phyloP scores from a whole-genome alignment of 2,329 filamentous ascomycete genomes.

The Escovopsis weberi region DNA sequence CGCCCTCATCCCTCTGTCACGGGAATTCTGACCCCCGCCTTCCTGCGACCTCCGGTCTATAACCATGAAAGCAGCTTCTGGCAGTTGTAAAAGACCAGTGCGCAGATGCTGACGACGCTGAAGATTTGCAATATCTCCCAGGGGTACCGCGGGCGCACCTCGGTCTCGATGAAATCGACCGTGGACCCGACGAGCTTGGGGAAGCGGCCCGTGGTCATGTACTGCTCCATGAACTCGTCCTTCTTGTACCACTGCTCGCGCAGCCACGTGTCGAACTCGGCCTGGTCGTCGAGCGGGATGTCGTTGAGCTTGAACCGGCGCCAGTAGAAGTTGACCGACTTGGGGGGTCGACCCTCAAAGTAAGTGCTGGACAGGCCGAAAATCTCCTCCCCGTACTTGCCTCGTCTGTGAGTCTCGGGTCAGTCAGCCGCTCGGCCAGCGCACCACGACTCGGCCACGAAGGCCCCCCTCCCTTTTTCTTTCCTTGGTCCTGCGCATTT shows the following conservation, averaged over 20 bases:
- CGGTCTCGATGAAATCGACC: slow-evolving; percentile 39
- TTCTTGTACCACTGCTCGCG: slow-evolving; percentile 83
- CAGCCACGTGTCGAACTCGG: slow-evolving; percentile 74
- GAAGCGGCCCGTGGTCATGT: slow-evolving; percentile 62
- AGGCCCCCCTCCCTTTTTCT: too few species aligned
- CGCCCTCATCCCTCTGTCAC: not conserved
- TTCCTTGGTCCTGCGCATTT: too few species aligned
- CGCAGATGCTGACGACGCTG: slow-evolving; percentile 30
- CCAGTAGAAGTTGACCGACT: slow-evolving; percentile 96
- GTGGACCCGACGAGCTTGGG: slow-evolving; percentile 48
- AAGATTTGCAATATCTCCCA: slow-evolving; percentile 44
- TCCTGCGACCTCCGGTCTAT: slow-evolving; percentile 3
- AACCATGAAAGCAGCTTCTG: slow-evolving; percentile 13
- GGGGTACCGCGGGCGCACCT: slow-evolving; percentile 37
- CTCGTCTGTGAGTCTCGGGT: slow-evolving; percentile 36
- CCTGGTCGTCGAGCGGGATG: slow-evolving; percentile 63
- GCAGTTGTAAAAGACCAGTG: slow-evolving; percentile 26
- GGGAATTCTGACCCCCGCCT: not conserved
- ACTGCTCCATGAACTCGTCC: slow-evolving; percentile 76
- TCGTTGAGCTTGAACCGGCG: slow-evolving; percentile 66
- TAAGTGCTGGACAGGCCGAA: slow-evolving; percentile 82
- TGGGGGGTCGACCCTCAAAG: slow-evolving; percentile 75
- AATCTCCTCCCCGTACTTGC: slow-evolving; percentile 76
- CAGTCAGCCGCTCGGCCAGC: slow-evolving; percentile 1
- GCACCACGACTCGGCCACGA: too few species aligned